Evolutionary conservation across 164 flowering plant genomes (phyloP), one percentile per base, ranked within the genome.

Genomic region (Vitis riparia): DNA sequence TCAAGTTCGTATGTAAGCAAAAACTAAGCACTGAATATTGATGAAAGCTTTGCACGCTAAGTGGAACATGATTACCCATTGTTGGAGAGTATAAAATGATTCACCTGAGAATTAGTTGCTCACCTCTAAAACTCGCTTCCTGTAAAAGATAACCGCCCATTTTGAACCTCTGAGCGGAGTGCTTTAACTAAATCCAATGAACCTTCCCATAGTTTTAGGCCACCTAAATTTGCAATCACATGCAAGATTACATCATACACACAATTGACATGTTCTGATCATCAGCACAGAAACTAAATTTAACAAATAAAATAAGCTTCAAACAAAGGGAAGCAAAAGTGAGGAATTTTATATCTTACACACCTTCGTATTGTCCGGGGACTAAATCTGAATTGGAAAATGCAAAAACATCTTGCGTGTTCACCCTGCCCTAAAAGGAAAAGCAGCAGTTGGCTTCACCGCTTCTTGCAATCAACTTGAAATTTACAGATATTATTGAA

Each of bases 281-380:
- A 37, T 48, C 14, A 16, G 8, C 27, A 52, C 44, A 48, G 10
- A 52, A 30, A 47, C 51, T 12, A 10, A 14, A 59, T 3, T 11
- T 59, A 57, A 8, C 29, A 16, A 53, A 48, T 19, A 7, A 19
- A 37, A 14, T 32, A 4, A 37, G 12, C 3, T 11, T 8, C 7
- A 6, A 51, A 44, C 5, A 69, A 14, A 57, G 12, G 17, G 6
- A 37, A 51, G 9, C 16, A 63, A 11, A 50, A 50, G 55, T 6
- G 53, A 32, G 23, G 11, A 30, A 16, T 52, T 59, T 53, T 5
- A 3, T 50, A 7, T 17, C 11, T 8, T 23, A 59, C 79, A 30
- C 17, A 95, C 98, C 99, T 93, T 93, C 98, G 74, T 96, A 93
- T 78, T 89, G 91, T 37, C 98, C 97, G 7, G 99, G 98, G 15